These are phyloP conservation scores for Leishmania guyanensis DNA, from an alignment of 208 protist genomes.

Conservation along the genomic window DNA sequence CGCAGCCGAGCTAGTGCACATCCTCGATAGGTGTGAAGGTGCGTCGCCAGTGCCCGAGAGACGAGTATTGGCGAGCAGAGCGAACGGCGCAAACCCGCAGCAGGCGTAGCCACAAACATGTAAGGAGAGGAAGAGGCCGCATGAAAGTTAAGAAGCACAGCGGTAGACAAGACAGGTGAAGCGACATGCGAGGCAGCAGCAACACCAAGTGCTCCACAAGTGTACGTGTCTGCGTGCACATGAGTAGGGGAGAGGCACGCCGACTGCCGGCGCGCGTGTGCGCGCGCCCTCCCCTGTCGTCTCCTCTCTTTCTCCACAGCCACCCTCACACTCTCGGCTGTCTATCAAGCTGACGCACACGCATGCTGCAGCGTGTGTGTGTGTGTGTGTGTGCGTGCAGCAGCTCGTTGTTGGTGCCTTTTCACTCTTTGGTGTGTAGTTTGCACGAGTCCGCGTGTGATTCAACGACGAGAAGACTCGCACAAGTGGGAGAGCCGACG, in stretches of 20 bases:
- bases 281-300: neutral
- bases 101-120: neutral
- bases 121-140: too few relatives aligned
- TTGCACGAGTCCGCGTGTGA: too few relatives aligned
- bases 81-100: neutral
- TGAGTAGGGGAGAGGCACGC: neutral
- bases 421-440: neutral
- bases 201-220: too few relatives aligned
- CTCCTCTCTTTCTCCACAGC: neutral
- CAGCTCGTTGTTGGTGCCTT: neutral
- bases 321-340: neutral
- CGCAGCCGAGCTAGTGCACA: neutral
- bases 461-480: neutral
- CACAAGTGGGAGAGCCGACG: neutral
- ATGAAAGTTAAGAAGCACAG: too few relatives aligned
- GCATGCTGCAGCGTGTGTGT: neutral
- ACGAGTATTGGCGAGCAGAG: neutral
- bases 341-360: neutral
- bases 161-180: too few relatives aligned
- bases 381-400: neutral
- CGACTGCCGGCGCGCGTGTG: neutral
- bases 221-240: too few relatives aligned
- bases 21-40: neutral
- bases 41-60: too few relatives aligned
- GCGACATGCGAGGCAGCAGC: too few relatives aligned